Base-by-base conservation (phyloP, 1,139 yeast genomes). In the Hyphopichia pseudoburtonii region DNA sequence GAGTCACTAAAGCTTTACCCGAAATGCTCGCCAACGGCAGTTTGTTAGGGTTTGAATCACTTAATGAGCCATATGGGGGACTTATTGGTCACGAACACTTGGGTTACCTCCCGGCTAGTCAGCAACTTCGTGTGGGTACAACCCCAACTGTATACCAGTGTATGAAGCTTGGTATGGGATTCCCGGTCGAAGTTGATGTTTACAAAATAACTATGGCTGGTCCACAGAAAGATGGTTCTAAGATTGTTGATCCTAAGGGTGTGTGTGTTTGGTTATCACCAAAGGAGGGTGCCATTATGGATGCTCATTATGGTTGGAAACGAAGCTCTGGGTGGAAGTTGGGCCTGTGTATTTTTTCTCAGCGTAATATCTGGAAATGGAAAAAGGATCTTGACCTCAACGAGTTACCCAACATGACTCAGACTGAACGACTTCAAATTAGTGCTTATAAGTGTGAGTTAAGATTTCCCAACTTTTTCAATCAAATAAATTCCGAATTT, bases 61-160 rank as follows among this genome's bases (percentile, higher is more conserved):
- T 90, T 67, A 90, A 90, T 56, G 98, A 90, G 57, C 97, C 97
- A 2, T 85, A 80, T 48, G 52, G 64, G 38, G 92, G 94, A 0
- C 68, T 77, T 38, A 66, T 80, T 34, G 88, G 87, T 1, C 70
- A 70, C 35, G 60, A 61, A 1, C 63, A 80, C 51, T 55, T 84
- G 34, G 64, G 61, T 3, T 44, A 50, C 2, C 50, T 79, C 16
- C 84, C 89, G 0, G 65, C 64, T 5, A 57, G 60, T 14, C 83
- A 82, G 46, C 79, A 79, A 39, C 62, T 84, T 34, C 68, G 82
- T 35, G 67, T 83, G 0, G 86, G 86, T 2, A 77, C 86, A 0
- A 77, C 86, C 0, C 92, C 94, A 0, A 80, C 86, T 0, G 76
- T 76, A 0, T 76, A 73, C 38, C 81, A 85, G 53, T 56, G 80